Evolutionary conservation across 139 green algal genomes (phyloP), one percentile per base, ranked within the genome.

Genomic region (Zygnema cylindricum): DNA sequence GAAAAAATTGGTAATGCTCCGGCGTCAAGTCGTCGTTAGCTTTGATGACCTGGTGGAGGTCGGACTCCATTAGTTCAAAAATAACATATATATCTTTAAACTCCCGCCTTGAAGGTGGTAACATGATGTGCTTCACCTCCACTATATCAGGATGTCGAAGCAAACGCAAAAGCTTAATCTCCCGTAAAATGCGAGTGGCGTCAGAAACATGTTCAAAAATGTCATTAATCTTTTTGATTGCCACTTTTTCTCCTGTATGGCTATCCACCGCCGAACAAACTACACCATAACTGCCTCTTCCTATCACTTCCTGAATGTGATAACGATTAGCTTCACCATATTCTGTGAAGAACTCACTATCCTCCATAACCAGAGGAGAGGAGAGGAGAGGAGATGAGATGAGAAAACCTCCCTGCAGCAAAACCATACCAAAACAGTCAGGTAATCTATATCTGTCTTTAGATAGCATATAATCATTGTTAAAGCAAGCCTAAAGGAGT

Each of bases 41-140:
- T 81, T 99, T 99, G 91, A 99, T 99, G 16, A 99, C 97, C 95
- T 99, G 97, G 89, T 99, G 97, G 49, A 99, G 91, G 93, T 99
- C 97, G 1, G 97, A 99, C 92, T 99, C 97, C 95, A 99, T 98
- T 23, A 99, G 95, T 91, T 99, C 97, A 93, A 99, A 99, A 1
- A 99, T 95, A 0, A 99, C 96, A 79, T 98, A 99, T 11, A 99
- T 97, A 89, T 99, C 98, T 87, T 98, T 98, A 93, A 98, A 99
- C 43, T 97, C 95, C 30, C 94, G 91, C 0, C 95, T 84, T 40
- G 94, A 95, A 39, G 94, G 93, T 0, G 97, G 97, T 87, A 99
- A 92, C 95, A 99, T 97, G 88, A 99, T 98, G 95, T 99, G 97
- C 93, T 98, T 98, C 81, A 99, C 38, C 84, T 92, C 86, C 0